phyloP scores from a whole-genome alignment of 306 rosid species.

The Bauhinia variegata region DNA sequence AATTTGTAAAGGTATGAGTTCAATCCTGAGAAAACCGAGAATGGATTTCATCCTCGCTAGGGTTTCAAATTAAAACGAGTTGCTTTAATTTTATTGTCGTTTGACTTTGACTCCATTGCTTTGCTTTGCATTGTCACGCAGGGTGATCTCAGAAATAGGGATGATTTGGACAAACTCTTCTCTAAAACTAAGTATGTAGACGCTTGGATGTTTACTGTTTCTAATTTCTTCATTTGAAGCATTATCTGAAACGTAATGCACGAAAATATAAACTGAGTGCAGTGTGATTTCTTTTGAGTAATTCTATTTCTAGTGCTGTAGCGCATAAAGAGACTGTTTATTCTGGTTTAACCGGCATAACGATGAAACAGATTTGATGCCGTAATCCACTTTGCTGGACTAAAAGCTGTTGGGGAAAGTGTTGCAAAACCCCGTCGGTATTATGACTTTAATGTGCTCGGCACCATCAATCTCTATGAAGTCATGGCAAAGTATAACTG shows the following conservation, averaged over 20 bases:
- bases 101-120: neutral
- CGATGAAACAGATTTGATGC: conserved; percentile 72
- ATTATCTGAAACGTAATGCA: too few relatives aligned
- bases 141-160: conserved; percentile 79
- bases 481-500: conserved; percentile 80
- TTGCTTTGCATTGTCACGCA: conserved; percentile 37
- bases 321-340: neutral
- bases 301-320: too few relatives aligned
- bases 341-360: neutral
- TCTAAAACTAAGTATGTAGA: conserved; percentile 54
- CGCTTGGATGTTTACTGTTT: too few relatives aligned
- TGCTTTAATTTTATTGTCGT: too few relatives aligned
- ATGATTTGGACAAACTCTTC: conserved; percentile 80
- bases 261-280: too few relatives aligned
- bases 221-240: too few relatives aligned
- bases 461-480: conserved; percentile 81
- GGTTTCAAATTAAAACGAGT: too few relatives aligned
- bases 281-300: neutral
- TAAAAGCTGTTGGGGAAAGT: conserved; percentile 72
- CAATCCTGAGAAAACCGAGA: neutral
- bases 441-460: conserved; percentile 70
- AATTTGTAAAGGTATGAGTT: conserved; percentile 58
- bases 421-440: conserved; percentile 73
- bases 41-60: too few relatives aligned
- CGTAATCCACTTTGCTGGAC: conserved; percentile 89